Percentiles rank a stretch among this genome's conserved stretches.
Conservation (phyloP, 2,329 filamentous ascomycete genomes). For the Lachnellula occidentalis region DNA sequence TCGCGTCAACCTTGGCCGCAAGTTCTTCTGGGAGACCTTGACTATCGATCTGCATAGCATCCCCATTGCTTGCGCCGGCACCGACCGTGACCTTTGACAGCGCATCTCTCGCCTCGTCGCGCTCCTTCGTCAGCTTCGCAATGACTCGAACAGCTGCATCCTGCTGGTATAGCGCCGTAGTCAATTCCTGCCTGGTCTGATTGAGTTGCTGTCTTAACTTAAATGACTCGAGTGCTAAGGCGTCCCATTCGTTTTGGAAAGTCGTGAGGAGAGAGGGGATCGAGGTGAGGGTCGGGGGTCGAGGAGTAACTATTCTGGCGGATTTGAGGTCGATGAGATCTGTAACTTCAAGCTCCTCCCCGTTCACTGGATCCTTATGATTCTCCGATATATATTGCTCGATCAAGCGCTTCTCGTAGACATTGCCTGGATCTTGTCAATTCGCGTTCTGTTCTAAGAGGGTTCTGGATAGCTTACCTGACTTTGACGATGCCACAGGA, state of each 20-base stretch:
- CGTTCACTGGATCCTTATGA: constrained; percentile 85
- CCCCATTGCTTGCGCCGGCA: constrained; percentile 53
- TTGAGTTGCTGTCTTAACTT: constrained; percentile 83
- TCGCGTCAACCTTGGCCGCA: constrained; percentile 68
- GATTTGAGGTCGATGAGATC: constrained; percentile 87
- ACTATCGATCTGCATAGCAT: constrained; percentile 89
- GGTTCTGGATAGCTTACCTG: constrained; percentile 53
- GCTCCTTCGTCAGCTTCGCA: constrained; percentile 80
- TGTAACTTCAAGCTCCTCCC: constrained; percentile 74
- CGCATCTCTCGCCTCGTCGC: constrained; percentile 87
- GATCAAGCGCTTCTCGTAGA: constrained; percentile 93
- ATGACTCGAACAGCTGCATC: constrained; percentile 96
- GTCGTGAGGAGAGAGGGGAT: constrained; percentile 90
- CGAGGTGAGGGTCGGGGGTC: constrained; percentile 89
- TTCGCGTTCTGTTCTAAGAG: constrained; percentile 14
- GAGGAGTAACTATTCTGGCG: constrained; percentile 75
- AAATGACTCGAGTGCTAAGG: constrained; percentile 84
- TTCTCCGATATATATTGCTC: constrained; percentile 92
- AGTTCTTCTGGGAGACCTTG: constrained; percentile 70
- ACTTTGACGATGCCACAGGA: constrained; percentile 92
- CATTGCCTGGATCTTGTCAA: constrained; percentile 53
- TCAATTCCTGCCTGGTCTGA: constrained; percentile 88
- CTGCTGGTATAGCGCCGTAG: constrained; percentile 90
- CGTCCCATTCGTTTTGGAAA: constrained; percentile 99
- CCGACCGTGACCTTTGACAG: constrained; percentile 79